Percentiles rank a stretch among this genome's conserved stretches.
phyloP scores from a whole-genome alignment of 805 yeast genomes.

The Saccharomycopsis lassenensis region DNA sequence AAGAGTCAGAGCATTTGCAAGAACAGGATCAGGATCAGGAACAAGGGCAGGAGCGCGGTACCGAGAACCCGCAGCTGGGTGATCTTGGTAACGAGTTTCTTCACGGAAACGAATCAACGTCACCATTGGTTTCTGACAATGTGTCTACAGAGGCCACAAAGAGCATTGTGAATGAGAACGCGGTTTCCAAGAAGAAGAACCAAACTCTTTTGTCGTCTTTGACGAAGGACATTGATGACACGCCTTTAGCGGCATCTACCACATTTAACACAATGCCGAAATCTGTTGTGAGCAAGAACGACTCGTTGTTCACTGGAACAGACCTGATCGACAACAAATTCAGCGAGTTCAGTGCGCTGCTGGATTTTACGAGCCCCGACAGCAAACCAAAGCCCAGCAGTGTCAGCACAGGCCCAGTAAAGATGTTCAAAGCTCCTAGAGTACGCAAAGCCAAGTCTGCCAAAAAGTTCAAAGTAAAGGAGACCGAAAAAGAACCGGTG shows the following conservation, averaged over 20 bases:
- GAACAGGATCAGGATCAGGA: no score
- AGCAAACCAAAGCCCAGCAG: constrained; percentile 3
- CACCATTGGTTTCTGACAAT: constrained; percentile 3
- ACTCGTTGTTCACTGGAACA: constrained; percentile 15
- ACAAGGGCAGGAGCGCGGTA: constrained; percentile 6
- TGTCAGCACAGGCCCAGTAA: constrained; percentile 28
- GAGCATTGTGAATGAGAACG: constrained; percentile 18
- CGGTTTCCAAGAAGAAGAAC: constrained; percentile 18
- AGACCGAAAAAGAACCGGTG: constrained; percentile 19
- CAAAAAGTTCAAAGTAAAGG: constrained; percentile 1
- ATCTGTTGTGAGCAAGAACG: constrained; percentile 13
- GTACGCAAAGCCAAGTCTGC: constrained; percentile 25
- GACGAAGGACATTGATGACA: constrained; percentile 10
- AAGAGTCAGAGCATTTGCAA: no score
- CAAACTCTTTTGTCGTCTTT: constrained; percentile 18
- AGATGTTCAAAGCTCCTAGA: constrained; percentile 38
- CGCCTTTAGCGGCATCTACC: constrained; percentile 7
- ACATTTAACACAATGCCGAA: constrained; percentile 4
- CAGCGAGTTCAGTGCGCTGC: constrained; percentile 8
- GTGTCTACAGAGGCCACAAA: constrained; percentile 9
- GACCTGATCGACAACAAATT: constrained; percentile 10
- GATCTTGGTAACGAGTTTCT: background rate
- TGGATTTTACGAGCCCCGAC: constrained; percentile 1
- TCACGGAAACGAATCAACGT: no score
- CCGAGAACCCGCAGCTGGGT: constrained; percentile 1